Percentiles rank a stretch among this genome's conserved stretches.
These are phyloP conservation scores for Pestalotiopsis fici DNA, from an alignment of 2,329 filamentous ascomycete species.

Conservation along the genomic window DNA sequence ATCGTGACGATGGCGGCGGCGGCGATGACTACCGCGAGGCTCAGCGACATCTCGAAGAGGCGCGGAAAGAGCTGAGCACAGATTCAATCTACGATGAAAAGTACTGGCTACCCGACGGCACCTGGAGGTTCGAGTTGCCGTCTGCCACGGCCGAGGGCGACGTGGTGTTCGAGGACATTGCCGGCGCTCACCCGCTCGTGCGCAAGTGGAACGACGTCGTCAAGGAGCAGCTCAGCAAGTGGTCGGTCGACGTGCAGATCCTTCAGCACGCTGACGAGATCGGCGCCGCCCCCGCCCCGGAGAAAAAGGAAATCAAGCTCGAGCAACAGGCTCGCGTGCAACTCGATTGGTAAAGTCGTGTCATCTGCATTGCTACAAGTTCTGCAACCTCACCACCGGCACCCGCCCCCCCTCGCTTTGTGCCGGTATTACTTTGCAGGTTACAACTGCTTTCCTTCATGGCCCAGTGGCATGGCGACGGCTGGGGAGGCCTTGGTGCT, in stretches of 20 bases:
- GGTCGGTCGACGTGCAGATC: slow-evolving; percentile 20
- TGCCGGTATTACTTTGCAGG: not conserved
- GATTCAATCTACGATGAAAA: slow-evolving; percentile 62
- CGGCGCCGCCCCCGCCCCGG: not conserved
- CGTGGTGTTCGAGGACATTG: slow-evolving; percentile 58
- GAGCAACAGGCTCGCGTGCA: slow-evolving; percentile 13
- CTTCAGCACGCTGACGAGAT: slow-evolving; percentile 3
- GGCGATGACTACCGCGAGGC: slow-evolving; percentile 21
- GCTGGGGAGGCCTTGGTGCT: not conserved
- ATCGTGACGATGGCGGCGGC: slow-evolving; percentile 5
- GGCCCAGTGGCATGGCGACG: not conserved
- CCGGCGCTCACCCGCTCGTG: slow-evolving; percentile 67
- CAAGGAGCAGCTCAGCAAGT: slow-evolving; percentile 39
- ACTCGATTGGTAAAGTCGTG: slow-evolving; percentile 13
- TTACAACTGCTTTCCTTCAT: not conserved
- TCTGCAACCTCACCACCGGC: not conserved
- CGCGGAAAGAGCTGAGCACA: slow-evolving; percentile 60
- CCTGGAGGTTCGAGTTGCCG: slow-evolving; percentile 66
- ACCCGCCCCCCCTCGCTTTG: not conserved
- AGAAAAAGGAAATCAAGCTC: slow-evolving; percentile 12
- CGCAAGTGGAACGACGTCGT: slow-evolving; percentile 58
- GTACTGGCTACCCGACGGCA: slow-evolving; percentile 71
- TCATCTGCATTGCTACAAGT: not conserved
- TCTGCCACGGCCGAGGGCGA: slow-evolving; percentile 27
- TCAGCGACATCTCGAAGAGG: slow-evolving; percentile 43